A percentile compares a stretch with the other conserved stretches of the same genome.
These are phyloP conservation scores for Pilatotrama ljubarskyi DNA, from an alignment of 768 basidiomycete genomes.

Conservation along the genomic window DNA sequence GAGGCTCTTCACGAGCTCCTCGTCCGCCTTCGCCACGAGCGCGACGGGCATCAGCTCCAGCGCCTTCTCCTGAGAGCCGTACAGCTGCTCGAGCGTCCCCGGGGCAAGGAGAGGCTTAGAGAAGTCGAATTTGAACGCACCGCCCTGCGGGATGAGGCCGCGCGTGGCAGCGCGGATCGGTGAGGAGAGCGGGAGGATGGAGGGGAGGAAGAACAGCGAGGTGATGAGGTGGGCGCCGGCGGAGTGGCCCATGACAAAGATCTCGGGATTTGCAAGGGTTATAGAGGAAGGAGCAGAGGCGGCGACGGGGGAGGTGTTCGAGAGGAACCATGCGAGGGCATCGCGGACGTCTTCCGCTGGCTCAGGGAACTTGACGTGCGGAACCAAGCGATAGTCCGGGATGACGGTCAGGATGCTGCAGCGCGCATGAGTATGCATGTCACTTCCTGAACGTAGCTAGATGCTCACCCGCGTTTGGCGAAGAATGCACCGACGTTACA, in stretches of 20 bases:
- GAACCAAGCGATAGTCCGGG: conserved; percentile 67
- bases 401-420: conserved; percentile 55
- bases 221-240: conserved; percentile 56
- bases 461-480: conserved; percentile 46
- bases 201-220: conserved; percentile 44
- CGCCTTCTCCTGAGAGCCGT: conserved; percentile 39
- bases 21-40: conserved; percentile 40
- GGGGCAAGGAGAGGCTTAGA: conserved; percentile 10
- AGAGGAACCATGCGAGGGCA: conserved; percentile 54
- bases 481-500: conserved; percentile 62
- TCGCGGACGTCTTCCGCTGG: conserved; percentile 59
- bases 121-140: conserved; percentile 40
- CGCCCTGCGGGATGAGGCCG: conserved; percentile 48
- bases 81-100: conserved; percentile 38
- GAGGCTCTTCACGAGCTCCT: conserved; percentile 37
- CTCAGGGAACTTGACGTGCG: conserved; percentile 54
- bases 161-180: conserved; percentile 37
- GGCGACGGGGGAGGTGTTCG: conserved; percentile 31
- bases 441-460: neutral
- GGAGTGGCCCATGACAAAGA: conserved; percentile 61
- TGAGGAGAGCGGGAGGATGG: conserved; percentile 23
- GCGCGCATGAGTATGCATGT: neutral
- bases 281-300: neutral
- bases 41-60: conserved; percentile 42
- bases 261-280: conserved; percentile 35